Evolutionary conservation across 768 basidiomycete species (phyloP), one percentile per base, ranked within the genome.

Genomic region (Leccinum longicurvipes): DNA sequence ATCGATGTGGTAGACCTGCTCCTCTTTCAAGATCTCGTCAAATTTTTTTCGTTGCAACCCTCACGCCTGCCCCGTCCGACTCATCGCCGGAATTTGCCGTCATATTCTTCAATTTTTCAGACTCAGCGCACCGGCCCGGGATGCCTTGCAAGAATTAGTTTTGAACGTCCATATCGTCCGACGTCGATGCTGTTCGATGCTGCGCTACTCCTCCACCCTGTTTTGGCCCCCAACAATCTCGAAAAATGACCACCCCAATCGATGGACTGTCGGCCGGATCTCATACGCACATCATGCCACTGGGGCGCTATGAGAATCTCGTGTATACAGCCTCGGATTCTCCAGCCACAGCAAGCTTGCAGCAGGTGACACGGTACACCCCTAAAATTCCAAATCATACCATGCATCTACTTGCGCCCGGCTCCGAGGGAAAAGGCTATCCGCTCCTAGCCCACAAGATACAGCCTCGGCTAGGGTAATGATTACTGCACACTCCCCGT

Each of bases 1-100:
- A 32, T 63, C 57, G 58, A 25, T 47, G 19, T 41, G n/a, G 31
- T 46, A 17, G 25, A 46, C 45, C 45, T 46, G n/a, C n/a, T n/a
- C n/a, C n/a, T n/a, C n/a, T n/a, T n/a, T n/a, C n/a, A n/a, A n/a
- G n/a, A 65, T 57, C 51, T 50, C 12, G 39, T 48, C 50, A 60
- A 58, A 55, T 51, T 68, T 69, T 60, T n/a, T 41, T 41, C 11
- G 19, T 41, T 41, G 19, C 39, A 41, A 11, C 52, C n/a, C n/a
- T n/a, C n/a, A n/a, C n/a, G n/a, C n/a, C n/a, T 21, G 21, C 47
- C 50, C 57, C 58, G 55, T 59, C 45, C 32, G 23, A 21, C 23
- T 42, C 53, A 50, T 50, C 10, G 23, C 56, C 67, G 67, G 67
- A 19, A 52, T 21, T 36, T 63, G 51, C 67, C 67, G 66, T 10